These are phyloP conservation scores for Globomyces sp. DNA, from an alignment of 371 early-diverging fungal species.

Conservation along the genomic window DNA sequence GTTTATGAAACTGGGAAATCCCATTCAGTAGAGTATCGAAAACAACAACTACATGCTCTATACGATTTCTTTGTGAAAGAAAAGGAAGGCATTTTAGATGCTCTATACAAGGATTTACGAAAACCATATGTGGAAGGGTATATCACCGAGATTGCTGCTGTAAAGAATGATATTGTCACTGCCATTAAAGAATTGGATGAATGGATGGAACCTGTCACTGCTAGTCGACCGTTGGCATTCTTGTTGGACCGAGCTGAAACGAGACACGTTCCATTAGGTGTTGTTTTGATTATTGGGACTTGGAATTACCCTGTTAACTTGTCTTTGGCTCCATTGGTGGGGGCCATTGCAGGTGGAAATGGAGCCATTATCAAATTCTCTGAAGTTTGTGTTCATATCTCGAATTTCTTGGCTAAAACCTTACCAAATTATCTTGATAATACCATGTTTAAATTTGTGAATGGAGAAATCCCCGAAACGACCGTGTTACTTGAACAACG, in stretches of 20 bases:
- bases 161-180: conserved; percentile 64
- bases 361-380: conserved; percentile 86
- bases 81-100: conserved; percentile 56
- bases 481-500: conserved; percentile 65
- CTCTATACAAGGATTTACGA: conserved; percentile 67
- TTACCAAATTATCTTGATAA: conserved; percentile 74
- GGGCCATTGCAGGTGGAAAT: conserved; percentile 89
- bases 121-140: conserved; percentile 37
- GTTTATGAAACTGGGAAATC: conserved; percentile 45
- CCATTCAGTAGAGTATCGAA: conserved; percentile 59
- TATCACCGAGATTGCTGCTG: conserved; percentile 47
- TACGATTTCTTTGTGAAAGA: conserved; percentile 68
- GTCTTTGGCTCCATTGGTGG: conserved; percentile 68
- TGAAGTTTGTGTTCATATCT: conserved; percentile 73
- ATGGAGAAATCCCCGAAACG: conserved; percentile 78
- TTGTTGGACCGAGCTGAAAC: conserved; percentile 32
- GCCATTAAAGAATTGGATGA: conserved; percentile 40
- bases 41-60: conserved; percentile 66
- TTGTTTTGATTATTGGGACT: conserved; percentile 44
- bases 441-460: conserved; percentile 63
- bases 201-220: conserved; percentile 11
- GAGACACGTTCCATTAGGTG: conserved; percentile 77
- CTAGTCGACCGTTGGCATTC: not conserved
- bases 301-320: conserved; percentile 53
- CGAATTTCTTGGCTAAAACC: conserved; percentile 62